Base-by-base conservation (phyloP, 2,329 filamentous ascomycete species). In the Fusarium fujikuroi region DNA sequence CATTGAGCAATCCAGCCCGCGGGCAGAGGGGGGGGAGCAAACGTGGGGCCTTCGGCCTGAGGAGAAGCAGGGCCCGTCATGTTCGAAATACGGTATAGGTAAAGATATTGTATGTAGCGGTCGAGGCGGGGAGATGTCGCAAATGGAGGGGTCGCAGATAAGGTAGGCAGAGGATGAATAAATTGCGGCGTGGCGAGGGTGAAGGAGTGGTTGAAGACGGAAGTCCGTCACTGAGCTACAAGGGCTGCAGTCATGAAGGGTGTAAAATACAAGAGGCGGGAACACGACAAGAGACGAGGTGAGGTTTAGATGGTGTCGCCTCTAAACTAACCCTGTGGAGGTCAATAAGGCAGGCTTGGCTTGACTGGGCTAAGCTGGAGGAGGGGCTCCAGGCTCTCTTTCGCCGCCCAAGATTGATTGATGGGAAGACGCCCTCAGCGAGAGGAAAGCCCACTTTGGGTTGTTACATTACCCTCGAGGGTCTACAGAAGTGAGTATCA, bases 1-100 rank as follows among this genome's bases (percentile, higher is more conserved):
- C 90, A 92, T 83, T 92, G 90, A 66, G 90, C 89, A 77, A 92
- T 92, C 90, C 90, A 92, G 77, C 90, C 90, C 18, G 88, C 83
- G 56, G 90, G 90, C 59, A 92, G 85, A 52, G 85, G 83, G 53
- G 90, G 90, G 72, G 90, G 90, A 73, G 84, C 86, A 76, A 85
- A 89, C 77, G 87, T 87, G 74, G 89, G 89, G 77, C 88, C 89
- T 78, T 89, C 87, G 81, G 86, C 85, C 81, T 86, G 85, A 71
- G 89, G 88, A 74, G 88, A 89, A 75, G 85, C 84, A 78, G 88
- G 85, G 77, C 88, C 88, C 78, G 87, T 84, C 88, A 90, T 90
- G 70, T 65, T 72, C 49, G 53, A 69, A 42, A 59, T 60, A 23
- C 40, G 47, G 49, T 52, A 25, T 32, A 34, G 49, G 44, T 66